Base-by-base conservation (phyloP, 768 basidiomycete genomes). In the Glaciozyma antarctica region DNA sequence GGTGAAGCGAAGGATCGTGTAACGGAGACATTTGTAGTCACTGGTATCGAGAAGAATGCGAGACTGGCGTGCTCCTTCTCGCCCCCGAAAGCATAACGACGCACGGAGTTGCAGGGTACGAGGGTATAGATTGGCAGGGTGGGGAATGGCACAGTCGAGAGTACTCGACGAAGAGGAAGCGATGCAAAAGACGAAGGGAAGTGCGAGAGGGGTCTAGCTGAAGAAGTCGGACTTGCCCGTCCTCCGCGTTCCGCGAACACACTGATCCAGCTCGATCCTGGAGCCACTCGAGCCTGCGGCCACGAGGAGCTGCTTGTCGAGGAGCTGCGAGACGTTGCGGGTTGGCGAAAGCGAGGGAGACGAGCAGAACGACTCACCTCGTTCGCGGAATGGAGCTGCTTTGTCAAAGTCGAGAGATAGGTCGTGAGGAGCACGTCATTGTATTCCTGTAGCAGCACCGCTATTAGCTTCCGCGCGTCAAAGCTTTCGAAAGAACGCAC, bases 381-480 rank as follows among this genome's bases (percentile, higher is more conserved):
- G 75, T 93, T 97, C 64, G 97, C 77, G 15, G 86, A 83, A 69
- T 86, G 86, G 21, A 93, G 82, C 38, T 88, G 88, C 77, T 92
- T 93, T 10, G 93, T 97, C 64, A 99, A 77, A 19, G 85, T 84
- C 0, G 90, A 86, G 17, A 99, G 80, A 77, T 90, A 89, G 13
- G 87, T 86, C 2, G 91, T 95, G 34, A 99, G 79, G 66, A 95
- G 90, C 21, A 94, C 91, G 75, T 99, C 93, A 73, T 87, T 88
- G 77, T 93, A 90, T 83, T 99, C 94, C 91, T 95, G 71, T 28
- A 60, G 10, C 16, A 53, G 3, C 6, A 2, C 6, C 60, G 41
- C 28, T 32, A 57, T 12, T 28, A 28, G 41, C 34, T 30, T 13
- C 54, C 16, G 19, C 5, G 22, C 58, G 43, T 56, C 68, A 54